Evolutionary conservation across 2,329 filamentous ascomycete genomes (phyloP).

Genomic region (Lecanosticta acicola): DNA sequence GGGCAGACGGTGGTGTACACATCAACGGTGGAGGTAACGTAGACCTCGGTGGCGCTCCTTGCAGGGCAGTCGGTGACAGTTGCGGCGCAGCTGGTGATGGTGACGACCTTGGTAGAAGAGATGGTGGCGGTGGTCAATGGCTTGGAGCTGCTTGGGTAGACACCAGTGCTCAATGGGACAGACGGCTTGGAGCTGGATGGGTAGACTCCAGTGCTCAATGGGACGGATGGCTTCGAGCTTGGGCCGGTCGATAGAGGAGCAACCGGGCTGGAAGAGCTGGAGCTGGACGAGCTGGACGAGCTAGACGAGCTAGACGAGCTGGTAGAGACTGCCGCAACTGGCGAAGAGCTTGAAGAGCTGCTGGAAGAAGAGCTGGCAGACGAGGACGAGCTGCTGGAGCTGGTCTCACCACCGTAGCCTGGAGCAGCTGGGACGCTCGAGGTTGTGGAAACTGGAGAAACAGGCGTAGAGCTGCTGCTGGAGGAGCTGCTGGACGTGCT

Average conservation of each 20-base stretch:
- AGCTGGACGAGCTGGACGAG: not conserved
- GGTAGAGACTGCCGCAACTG: not conserved
- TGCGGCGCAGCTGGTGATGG: conserved; percentile 19
- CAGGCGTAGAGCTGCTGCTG: conserved; percentile 6
- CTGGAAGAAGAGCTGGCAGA: not conserved
- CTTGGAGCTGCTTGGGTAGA: conserved; percentile 6
- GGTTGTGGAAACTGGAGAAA: conserved; percentile 6
- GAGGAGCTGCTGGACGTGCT: conserved; percentile 1
- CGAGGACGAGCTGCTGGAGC: conserved; percentile 5
- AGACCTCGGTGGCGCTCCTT: conserved; percentile 15
- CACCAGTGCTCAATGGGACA: conserved; percentile 7
- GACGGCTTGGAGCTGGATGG: not conserved
- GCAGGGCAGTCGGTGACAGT: conserved; percentile 18
- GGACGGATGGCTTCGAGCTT: not conserved
- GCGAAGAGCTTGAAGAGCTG: not conserved
- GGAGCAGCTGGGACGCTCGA: conserved; percentile 8
- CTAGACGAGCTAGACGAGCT: not conserved
- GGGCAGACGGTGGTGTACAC: conserved; percentile 26
- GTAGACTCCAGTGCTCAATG: conserved; percentile 1
- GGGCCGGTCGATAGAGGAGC: not conserved
- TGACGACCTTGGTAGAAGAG: conserved; percentile 18
- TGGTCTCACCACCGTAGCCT: conserved; percentile 7
- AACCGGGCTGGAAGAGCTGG: not conserved
- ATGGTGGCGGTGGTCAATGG: conserved; percentile 20
- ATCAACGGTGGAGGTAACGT: conserved; percentile 16